Evolutionary conservation across 371 early-diverging fungal species (phyloP).

Genomic region (Mucor irregularis): DNA sequence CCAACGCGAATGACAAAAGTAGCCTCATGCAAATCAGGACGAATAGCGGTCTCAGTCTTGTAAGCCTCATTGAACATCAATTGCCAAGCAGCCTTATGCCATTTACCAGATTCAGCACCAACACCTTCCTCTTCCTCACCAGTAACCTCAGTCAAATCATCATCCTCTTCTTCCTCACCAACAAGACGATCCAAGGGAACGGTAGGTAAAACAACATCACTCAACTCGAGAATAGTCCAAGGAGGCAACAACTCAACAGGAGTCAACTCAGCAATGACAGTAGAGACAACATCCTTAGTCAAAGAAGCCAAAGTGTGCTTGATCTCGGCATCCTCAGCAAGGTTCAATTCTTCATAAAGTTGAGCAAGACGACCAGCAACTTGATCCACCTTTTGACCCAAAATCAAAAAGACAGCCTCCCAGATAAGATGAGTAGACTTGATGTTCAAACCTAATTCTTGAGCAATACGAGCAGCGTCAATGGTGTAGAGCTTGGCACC

Average conservation of each 20-base stretch:
- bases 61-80: constrained; percentile 83
- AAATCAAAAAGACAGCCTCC: constrained; percentile 61
- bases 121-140: constrained; percentile 50
- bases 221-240: constrained; percentile 55
- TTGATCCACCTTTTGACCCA: constrained; percentile 11
- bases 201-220: constrained; percentile 34
- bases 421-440: constrained; percentile 54
- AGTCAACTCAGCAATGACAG: constrained; percentile 32
- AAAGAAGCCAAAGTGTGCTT: constrained; percentile 28
- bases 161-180: constrained; percentile 41
- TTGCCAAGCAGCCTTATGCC: constrained; percentile 70
- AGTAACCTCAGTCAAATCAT: constrained; percentile 26
- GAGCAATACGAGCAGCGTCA: constrained; percentile 65
- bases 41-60: constrained; percentile 49
- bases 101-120: constrained; percentile 47
- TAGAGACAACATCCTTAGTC: constrained; percentile 22
- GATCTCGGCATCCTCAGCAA: constrained; percentile 15
- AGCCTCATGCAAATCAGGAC: constrained; percentile 68
- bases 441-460: constrained; percentile 60
- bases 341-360: constrained; percentile 34
- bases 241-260: constrained; percentile 49
- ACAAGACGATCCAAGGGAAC: constrained; percentile 36
- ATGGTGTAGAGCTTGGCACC: constrained; percentile 63
- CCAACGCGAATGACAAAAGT: constrained; percentile 70
- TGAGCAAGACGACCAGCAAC: constrained; percentile 21